phyloP scores from a whole-genome alignment of 2,329 filamentous ascomycete genomes.

The Neoascochyta sp. region DNA sequence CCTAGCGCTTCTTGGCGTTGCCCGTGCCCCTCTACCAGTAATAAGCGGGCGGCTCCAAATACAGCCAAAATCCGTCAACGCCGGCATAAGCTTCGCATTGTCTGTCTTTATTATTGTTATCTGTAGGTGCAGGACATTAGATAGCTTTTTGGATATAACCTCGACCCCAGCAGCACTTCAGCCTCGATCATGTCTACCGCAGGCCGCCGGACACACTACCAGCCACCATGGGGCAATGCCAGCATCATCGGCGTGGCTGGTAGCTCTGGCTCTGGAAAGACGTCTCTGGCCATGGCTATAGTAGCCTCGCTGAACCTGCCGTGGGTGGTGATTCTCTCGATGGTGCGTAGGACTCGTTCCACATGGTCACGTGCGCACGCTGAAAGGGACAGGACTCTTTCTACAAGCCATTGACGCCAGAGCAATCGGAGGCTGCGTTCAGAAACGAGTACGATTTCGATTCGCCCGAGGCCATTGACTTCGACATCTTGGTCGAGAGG shows the following conservation, averaged over 20 bases:
- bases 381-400: conserved; percentile 73
- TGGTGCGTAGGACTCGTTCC: conserved; percentile 55
- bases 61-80: conserved; percentile 13
- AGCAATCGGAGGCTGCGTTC: conserved; percentile 77
- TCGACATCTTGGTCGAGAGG: conserved; percentile 77
- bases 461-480: conserved; percentile 89
- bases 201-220: conserved; percentile 63
- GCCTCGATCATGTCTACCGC: conserved; percentile 19
- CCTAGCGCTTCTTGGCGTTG: conserved; percentile 22
- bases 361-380: conserved; percentile 23
- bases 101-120: conserved; percentile 10
- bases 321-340: conserved; percentile 96
- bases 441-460: conserved; percentile 95
- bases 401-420: conserved; percentile 82
- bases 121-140: conserved; percentile 9
- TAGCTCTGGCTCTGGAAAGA: conserved; percentile 93
- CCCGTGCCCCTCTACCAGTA: conserved; percentile 7
- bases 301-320: conserved; percentile 85
- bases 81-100: conserved; percentile 13
- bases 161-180: not conserved
- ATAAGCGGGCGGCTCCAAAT: conserved; percentile 14
- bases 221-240: conserved; percentile 91
- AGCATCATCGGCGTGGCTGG: conserved; percentile 96
- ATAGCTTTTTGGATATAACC: conserved; percentile 1
- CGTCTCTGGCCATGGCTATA: conserved; percentile 87